Evolutionary conservation across 768 basidiomycete genomes (phyloP).

Genomic region (Cyclocybe aegerita): DNA sequence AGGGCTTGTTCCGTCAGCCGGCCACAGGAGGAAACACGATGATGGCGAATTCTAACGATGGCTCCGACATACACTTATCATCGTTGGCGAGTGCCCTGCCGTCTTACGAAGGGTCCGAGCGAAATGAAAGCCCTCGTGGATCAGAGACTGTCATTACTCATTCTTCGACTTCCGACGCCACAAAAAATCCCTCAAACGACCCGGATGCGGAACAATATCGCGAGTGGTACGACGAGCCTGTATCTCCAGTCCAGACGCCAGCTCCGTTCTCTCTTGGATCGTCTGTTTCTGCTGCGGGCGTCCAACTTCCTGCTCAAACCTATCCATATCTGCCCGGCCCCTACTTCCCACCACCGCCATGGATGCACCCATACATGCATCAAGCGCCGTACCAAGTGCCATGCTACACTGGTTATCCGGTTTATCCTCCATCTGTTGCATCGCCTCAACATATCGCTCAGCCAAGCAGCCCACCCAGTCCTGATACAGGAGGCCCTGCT

Average conservation of each 20-base stretch:
- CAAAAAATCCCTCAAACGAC: slow-evolving; percentile 4
- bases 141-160: not conserved
- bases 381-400: slow-evolving; percentile 53
- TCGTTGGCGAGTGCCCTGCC: slow-evolving; percentile 5
- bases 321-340: slow-evolving; percentile 41
- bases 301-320: slow-evolving; percentile 16
- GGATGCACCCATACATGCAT: slow-evolving; percentile 53
- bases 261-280: slow-evolving; percentile 31
- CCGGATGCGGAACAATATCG: slow-evolving; percentile 33
- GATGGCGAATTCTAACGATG: not conserved
- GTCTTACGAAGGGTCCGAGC: slow-evolving; percentile 1
- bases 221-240: slow-evolving; percentile 45
- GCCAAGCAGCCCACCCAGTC: slow-evolving; percentile 29
- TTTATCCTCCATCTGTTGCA: slow-evolving; percentile 34
- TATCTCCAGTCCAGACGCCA: slow-evolving; percentile 35
- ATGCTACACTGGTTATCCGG: slow-evolving; percentile 46
- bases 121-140: not conserved
- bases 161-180: slow-evolving; percentile 4
- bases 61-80: slow-evolving; percentile 5
- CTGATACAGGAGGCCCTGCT: slow-evolving; percentile 36
- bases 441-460: slow-evolving; percentile 22
- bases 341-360: slow-evolving; percentile 47
- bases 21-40: not conserved
- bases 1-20: not conserved
- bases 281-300: slow-evolving; percentile 24